A percentile compares a stretch with the other conserved stretches of the same genome.
These are phyloP conservation scores for Amanita subjunquillea DNA, from an alignment of 768 basidiomycete genomes.

Conservation along the genomic window DNA sequence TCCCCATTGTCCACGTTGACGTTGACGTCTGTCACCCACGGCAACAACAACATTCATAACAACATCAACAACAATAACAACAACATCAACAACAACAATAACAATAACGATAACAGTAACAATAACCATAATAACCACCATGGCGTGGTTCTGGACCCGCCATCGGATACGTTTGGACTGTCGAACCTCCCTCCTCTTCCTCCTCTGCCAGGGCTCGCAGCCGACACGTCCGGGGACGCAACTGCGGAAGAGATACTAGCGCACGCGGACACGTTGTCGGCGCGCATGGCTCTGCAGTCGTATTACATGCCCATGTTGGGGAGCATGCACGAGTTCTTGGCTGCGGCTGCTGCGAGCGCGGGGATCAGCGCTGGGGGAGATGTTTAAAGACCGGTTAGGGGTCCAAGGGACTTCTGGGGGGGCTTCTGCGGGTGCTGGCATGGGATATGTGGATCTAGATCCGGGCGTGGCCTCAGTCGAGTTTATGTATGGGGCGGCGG, in stretches of 20 bases:
- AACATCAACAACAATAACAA: neutral
- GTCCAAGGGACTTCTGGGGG: neutral
- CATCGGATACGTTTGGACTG: neutral
- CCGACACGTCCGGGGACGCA: conserved; percentile 19
- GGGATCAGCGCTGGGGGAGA: conserved; percentile 8
- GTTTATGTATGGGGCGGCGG: conserved; percentile 10
- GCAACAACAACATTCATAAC: neutral
- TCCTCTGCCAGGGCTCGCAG: conserved; percentile 6
- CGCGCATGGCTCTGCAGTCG: conserved; percentile 50
- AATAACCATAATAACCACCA: no score
- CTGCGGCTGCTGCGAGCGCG: conserved; percentile 10
- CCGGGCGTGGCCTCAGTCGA: conserved; percentile 12
- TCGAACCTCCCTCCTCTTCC: neutral
- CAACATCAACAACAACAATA: neutral
- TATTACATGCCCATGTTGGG: conserved; percentile 52
- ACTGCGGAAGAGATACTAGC: conserved; percentile 49
- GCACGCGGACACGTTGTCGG: conserved; percentile 46
- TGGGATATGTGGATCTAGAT: conserved; percentile 1
- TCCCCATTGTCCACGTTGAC: neutral
- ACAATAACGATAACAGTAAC: neutral
- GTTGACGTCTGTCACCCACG: no score
- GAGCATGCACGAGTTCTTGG: conserved; percentile 34
- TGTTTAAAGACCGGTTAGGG: conserved; percentile 6
- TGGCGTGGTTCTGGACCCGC: neutral
- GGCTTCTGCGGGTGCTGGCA: neutral